Percentiles rank a stretch among this genome's conserved stretches.
phyloP scores from a whole-genome alignment of 768 basidiomycete genomes.

The Psilocybe cyanescens region DNA sequence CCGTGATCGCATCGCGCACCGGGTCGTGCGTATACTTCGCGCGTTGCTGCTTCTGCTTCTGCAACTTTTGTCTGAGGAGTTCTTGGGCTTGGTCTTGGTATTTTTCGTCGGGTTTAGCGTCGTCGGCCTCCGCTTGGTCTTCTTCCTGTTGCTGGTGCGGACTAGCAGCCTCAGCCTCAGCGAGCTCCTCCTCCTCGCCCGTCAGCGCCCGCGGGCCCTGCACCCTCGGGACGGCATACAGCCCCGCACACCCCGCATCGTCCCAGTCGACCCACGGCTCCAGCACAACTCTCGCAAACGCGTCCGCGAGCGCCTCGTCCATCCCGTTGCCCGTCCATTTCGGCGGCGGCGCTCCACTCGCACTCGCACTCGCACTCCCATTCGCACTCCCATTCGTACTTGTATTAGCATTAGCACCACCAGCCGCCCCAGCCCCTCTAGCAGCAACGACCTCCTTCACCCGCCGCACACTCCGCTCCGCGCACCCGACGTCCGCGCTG shows the following conservation, averaged over 20 bases:
- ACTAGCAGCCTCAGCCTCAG: neutral
- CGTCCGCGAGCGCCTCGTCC: constrained; percentile 49
- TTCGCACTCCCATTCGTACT: constrained; percentile 21
- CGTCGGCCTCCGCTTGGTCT: too few species aligned
- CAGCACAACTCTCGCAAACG: constrained; percentile 54
- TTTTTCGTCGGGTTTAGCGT: neutral
- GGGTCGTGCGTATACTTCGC: constrained; percentile 37
- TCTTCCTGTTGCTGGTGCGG: neutral
- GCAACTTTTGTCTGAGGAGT: constrained; percentile 2
- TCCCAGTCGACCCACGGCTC: constrained; percentile 56
- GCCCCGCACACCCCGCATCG: constrained; percentile 18
- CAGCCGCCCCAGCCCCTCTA: constrained; percentile 4
- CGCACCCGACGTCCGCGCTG: constrained; percentile 29
- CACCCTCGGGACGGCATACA: constrained; percentile 15
- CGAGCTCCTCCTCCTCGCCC: constrained; percentile 3
- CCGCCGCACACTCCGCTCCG: constrained; percentile 59
- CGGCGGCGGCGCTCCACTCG: constrained; percentile 20
- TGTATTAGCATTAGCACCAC: constrained; percentile 32
- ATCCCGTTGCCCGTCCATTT: constrained; percentile 25
- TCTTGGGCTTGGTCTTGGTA: neutral
- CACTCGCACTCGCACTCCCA: constrained; percentile 28
- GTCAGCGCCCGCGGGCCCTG: constrained; percentile 39
- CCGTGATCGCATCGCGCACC: constrained; percentile 51
- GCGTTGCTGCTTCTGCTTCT: neutral
- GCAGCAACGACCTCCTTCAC: constrained; percentile 32